A percentile compares a stretch with the other conserved stretches of the same genome.
Conservation (phyloP, 441 rosid species). For the Mallotus japonicus region DNA sequence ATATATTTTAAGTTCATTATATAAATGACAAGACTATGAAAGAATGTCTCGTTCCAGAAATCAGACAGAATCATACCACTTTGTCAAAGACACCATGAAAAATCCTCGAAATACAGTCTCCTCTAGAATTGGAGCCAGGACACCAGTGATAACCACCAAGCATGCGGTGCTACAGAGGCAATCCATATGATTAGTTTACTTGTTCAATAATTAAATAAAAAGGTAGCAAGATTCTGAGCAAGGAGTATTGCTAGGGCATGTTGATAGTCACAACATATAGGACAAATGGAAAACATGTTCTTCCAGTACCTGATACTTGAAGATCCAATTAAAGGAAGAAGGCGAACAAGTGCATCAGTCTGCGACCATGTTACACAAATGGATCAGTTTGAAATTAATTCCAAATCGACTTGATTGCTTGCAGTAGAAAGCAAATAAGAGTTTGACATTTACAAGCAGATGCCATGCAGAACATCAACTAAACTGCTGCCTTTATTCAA, state of each 20-base stretch:
- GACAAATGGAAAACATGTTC: neutral
- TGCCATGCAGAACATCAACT: neutral
- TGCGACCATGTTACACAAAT: conserved; percentile 21
- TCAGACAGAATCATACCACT: conserved; percentile 52
- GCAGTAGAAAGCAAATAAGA: neutral
- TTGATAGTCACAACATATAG: neutral
- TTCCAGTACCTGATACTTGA: conserved; percentile 42
- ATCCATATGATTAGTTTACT: conserved; percentile 8
- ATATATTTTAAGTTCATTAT: neutral
- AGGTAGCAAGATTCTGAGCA: neutral
- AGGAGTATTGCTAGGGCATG: too few species aligned
- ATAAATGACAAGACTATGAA: neutral
- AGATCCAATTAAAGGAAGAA: conserved; percentile 55
- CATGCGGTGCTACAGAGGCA: conserved; percentile 64
- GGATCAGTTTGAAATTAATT: neutral
- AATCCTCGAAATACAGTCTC: conserved; percentile 94
- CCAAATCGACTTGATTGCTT: neutral
- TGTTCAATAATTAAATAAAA: neutral
- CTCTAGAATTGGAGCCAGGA: conserved; percentile 90
- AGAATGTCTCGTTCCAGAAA: conserved; percentile 5
- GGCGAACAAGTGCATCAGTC: conserved; percentile 52
- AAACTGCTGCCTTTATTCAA: conserved; percentile 2
- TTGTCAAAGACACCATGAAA: conserved; percentile 84
- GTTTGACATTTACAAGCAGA: neutral
- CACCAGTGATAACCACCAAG: conserved; percentile 76